phyloP scores from a whole-genome alignment of 306 rosid genomes.

The Gleditsia sinensis region DNA sequence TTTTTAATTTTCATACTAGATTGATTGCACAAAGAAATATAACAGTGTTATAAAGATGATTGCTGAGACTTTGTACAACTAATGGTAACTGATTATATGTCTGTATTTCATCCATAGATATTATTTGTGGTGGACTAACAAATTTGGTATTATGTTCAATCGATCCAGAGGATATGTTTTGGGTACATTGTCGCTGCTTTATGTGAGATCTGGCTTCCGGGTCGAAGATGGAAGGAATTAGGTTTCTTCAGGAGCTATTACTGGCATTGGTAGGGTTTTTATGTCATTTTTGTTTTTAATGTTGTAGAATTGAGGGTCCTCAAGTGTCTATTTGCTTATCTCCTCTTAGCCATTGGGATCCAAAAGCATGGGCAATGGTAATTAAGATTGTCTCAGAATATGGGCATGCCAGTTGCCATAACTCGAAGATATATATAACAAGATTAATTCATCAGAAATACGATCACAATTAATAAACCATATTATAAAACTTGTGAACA shows the following conservation, averaged over 20 bases:
- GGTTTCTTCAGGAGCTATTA: constrained; percentile 53
- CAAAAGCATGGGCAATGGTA: not conserved
- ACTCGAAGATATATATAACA: constrained; percentile 14
- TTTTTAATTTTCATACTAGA: constrained; percentile 1
- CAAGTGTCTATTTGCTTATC: not conserved
- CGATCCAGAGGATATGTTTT: constrained; percentile 78
- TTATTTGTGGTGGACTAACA: not conserved
- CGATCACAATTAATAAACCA: not conserved
- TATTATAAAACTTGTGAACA: not conserved
- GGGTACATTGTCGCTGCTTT: constrained; percentile 80
- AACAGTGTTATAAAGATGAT: not conserved
- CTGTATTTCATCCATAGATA: not conserved
- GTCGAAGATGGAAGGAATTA: constrained; percentile 40
- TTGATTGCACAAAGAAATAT: not conserved
- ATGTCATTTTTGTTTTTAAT: not conserved
- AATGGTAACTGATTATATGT: not conserved
- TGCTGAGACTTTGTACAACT: not conserved
- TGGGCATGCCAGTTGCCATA: not conserved
- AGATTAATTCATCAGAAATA: constrained; percentile 9
- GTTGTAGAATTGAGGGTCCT: not conserved
- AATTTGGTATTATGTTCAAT: constrained; percentile 26
- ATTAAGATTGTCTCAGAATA: not conserved
- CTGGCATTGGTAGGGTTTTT: constrained; percentile 65
- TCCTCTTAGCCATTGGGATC: not conserved
- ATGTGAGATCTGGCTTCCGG: constrained; percentile 84